Evolutionary conservation across 2,329 filamentous ascomycete genomes (phyloP), one percentile per base, ranked within the genome.

Genomic region (Coleophoma crateriformis): DNA sequence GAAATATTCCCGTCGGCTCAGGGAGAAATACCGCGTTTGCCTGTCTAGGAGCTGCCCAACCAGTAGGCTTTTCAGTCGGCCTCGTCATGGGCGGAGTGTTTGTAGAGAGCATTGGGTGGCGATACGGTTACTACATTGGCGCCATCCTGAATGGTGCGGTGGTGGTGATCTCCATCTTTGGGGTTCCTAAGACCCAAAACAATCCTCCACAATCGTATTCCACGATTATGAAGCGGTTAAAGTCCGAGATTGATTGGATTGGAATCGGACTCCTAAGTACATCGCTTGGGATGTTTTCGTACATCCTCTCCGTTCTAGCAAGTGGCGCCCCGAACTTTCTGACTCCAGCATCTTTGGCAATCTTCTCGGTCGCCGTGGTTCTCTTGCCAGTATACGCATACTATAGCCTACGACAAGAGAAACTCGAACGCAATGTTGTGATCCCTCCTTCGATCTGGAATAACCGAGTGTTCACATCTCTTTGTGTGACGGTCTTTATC

Each of bases 11-110:
- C 1, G 59, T 65, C 15, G 76, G 75, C 1, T 69, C 68, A 52
- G 60, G 66, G 19, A 66, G 77, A 3, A 79, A 81, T 52, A 63
- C 78, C 10, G 76, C 70, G 0, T 79, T 80, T 54, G 71, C 75
- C 0, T 70, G 68, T 12, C 65, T 79, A 56, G 76, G 78, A 2
- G 67, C 70, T 10, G 71, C 71, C 2, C 74, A 77, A 50, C 74
- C 76, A 0, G 55, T 79, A 8, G 78, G 77, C 0, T 80, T 77
- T 49, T 71, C 68, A 0, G 51, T 79, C 0, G 77, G 78, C 0
- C 65, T 81, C 3, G 68, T 74, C 0, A 62, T 81, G 3, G 73
- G 75, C 27, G 76, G 76, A 50, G 52, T 78, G 0, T 68, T 81
- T 34, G 64, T 70, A 1, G 68, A 75, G 33, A 68, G 65, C 0